Conservation (phyloP, 2,329 filamentous ascomycete genomes). For the Septoria linicola region DNA sequence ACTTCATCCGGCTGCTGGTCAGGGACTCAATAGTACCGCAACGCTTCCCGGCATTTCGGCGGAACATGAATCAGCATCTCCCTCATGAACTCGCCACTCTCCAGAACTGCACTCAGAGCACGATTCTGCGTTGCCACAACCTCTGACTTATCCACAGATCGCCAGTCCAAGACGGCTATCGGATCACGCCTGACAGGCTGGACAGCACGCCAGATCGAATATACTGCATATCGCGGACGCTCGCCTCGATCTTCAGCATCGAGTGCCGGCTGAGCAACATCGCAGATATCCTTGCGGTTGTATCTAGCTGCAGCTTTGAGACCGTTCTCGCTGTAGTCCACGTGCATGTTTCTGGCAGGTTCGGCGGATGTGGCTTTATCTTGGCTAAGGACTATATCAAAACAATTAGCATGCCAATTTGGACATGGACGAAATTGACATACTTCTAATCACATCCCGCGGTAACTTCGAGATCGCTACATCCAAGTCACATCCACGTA, state of each 20-base stretch:
- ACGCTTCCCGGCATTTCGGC: slow-evolving; percentile 2
- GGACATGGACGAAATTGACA: not conserved
- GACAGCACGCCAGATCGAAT: slow-evolving; percentile 10
- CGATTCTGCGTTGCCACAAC: not conserved
- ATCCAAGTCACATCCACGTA: not conserved
- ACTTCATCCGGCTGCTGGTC: slow-evolving; percentile 12
- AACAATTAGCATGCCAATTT: not conserved
- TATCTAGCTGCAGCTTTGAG: slow-evolving; percentile 6
- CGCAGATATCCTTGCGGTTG: slow-evolving; percentile 1
- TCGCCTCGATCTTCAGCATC: slow-evolving; percentile 9
- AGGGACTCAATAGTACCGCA: not conserved
- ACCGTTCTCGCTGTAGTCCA: slow-evolving; percentile 4
- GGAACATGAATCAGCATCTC: not conserved
- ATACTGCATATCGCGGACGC: slow-evolving; percentile 7
- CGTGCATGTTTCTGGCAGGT: not conserved
- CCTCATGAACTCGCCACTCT: not conserved
- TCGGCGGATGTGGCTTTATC: not conserved
- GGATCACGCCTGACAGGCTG: slow-evolving; percentile 12
- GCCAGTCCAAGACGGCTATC: slow-evolving; percentile 10
- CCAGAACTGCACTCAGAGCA: slow-evolving; percentile 1
- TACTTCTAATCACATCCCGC: not conserved
- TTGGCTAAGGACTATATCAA: slow-evolving; percentile 1
- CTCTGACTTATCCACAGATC: slow-evolving; percentile 5
- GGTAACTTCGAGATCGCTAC: not conserved
- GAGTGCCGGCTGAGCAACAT: not conserved